Evolutionary conservation across 495 filamentous ascomycete genomes (phyloP), one percentile per base, ranked within the genome.

Genomic region (Venustampulla echinocandica): DNA sequence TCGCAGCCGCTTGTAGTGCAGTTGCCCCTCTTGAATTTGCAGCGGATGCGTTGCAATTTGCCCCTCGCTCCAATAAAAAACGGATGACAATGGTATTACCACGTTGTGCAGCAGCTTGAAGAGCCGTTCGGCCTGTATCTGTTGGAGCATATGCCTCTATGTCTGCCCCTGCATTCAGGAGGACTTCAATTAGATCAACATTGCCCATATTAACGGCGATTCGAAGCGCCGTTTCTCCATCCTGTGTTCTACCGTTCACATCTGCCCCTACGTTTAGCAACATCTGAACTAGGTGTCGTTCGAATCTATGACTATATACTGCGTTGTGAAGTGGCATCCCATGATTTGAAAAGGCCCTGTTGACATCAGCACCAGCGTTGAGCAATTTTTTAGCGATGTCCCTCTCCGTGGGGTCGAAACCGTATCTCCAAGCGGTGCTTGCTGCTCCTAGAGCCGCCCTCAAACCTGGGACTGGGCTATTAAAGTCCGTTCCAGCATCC

Each of bases 151-250:
- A 23, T 13, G 45, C 45, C 27, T 53, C 44, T 27, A 53, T 40
- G 11, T 53, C 44, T 18, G 50, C 50, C 11, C 50, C 44, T 33
- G 36, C 25, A 22, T 36, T 39, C 9, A 53, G 38, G 11, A 53
- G 25, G 21, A 53, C 39, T 37, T 44, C 3, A 32, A 53, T 44
- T 4, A 20, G 20, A 11, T 44, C 44, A 10, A 53, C 43, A 32
- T 53, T 39, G 6, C 2, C 9, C 18, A 9, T 44, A 2, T 24
- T 25, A 25, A 2, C 3, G 37, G 48, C 42, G 14, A 2, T 15
- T 19, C 40, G 48, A 46, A 51, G 41, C 4, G 42, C 32, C 10
- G 40, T 50, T 7, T 1, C 2, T 23, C 30, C n/a, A 13, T 21
- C 21, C 7, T 30, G 34, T 18, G 35, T 14, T 15, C n/a, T 6